Conservation (phyloP, 169 alveolate species). For the Plasmodium inui region DNA sequence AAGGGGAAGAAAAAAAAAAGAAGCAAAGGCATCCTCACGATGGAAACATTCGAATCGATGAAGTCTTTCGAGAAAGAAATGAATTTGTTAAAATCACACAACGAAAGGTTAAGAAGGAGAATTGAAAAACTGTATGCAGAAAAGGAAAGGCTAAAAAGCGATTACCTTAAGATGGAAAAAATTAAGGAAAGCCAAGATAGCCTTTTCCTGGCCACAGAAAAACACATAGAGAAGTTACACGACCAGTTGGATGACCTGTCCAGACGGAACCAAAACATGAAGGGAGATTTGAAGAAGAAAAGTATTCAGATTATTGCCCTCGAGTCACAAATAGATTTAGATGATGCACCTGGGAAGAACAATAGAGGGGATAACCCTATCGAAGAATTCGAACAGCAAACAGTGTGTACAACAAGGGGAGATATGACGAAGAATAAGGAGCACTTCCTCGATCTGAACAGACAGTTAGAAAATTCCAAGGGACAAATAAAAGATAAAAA, state of each 20-base stretch:
- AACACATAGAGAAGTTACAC: slow-evolving; percentile 56
- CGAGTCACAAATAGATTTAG: slow-evolving; percentile 51
- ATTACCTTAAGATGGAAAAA: slow-evolving; percentile 60
- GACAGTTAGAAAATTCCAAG: slow-evolving; percentile 1
- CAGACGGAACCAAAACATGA: slow-evolving; percentile 36
- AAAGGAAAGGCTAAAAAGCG: slow-evolving; percentile 46
- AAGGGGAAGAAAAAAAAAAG: background rate
- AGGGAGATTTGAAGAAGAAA: slow-evolving; percentile 37
- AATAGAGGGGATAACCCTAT: background rate
- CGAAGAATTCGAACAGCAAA: background rate
- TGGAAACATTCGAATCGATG: slow-evolving; percentile 48
- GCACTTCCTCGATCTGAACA: slow-evolving; percentile 2
- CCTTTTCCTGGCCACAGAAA: slow-evolving; percentile 65
- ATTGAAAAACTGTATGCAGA: slow-evolving; percentile 49
- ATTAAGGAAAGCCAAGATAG: slow-evolving; percentile 48
- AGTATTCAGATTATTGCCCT: slow-evolving; percentile 45
- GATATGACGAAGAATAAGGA: background rate
- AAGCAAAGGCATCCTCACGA: slow-evolving; percentile 25
- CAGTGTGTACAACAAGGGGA: background rate
- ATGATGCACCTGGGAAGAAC: background rate
- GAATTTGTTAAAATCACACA: slow-evolving; percentile 43
- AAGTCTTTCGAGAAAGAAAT: slow-evolving; percentile 51
- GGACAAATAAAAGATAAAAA: slow-evolving; percentile 34
- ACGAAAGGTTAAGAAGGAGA: slow-evolving; percentile 70
- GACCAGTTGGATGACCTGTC: slow-evolving; percentile 42